Conservation (phyloP, 1,284 basidiomycete genomes). For the Mrakiaceae sp. region DNA sequence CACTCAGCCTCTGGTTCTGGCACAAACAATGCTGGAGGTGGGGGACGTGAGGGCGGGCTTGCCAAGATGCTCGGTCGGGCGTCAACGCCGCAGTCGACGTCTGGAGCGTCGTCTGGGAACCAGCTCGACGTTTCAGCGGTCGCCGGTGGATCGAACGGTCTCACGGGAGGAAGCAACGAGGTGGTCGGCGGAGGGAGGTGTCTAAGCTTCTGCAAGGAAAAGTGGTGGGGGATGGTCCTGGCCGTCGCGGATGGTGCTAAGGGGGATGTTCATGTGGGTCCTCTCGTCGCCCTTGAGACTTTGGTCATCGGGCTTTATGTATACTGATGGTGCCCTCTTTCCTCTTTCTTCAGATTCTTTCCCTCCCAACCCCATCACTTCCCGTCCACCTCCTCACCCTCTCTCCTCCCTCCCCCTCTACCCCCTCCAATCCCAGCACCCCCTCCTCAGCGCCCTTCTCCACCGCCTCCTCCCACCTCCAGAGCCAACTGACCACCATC, state of each 20-base stretch:
- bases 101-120: no score
- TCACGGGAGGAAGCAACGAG: conserved; percentile 20
- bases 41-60: background rate
- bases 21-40: no score
- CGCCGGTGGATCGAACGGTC: no score
- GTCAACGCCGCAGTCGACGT: background rate
- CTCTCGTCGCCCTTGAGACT: background rate
- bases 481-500: conserved; percentile 49
- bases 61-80: background rate
- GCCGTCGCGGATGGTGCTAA: conserved; percentile 60
- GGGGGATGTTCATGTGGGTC: conserved; percentile 60
- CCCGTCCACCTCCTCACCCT: conserved; percentile 27
- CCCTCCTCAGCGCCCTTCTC: conserved; percentile 17
- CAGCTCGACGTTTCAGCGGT: no score
- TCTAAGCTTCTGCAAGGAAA: conserved; percentile 84
- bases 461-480: conserved; percentile 20
- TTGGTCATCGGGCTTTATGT: background rate
- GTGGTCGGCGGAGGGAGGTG: conserved; percentile 79
- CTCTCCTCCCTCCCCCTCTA: conserved; percentile 28
- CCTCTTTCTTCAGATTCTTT: conserved; percentile 27
- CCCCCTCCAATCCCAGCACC: conserved; percentile 23
- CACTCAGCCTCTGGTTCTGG: background rate
- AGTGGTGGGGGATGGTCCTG: conserved; percentile 81
- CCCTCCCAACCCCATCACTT: conserved; percentile 32
- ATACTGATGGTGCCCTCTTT: background rate